Percentiles rank a stretch among this genome's conserved stretches.
Conservation (phyloP, 345 rosid genomes). For the Aquilaria sinensis region DNA sequence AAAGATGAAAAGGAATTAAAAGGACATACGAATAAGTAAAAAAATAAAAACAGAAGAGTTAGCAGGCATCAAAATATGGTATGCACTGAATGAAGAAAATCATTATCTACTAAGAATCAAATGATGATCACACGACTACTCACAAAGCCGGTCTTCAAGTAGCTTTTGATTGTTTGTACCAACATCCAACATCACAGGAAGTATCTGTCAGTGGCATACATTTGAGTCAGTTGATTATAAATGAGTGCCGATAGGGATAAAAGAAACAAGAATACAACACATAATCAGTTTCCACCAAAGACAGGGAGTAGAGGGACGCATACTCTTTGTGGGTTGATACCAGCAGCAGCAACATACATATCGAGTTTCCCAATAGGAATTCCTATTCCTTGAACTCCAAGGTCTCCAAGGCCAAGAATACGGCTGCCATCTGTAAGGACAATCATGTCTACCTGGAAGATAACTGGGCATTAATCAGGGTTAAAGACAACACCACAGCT, state of each 20-base stretch:
- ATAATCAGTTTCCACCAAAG: background rate
- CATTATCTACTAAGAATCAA: too few species aligned
- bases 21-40: background rate
- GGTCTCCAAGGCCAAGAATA: conserved; percentile 96
- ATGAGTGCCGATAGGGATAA: conserved; percentile 5
- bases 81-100: too few species aligned
- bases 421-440: conserved; percentile 96
- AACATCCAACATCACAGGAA: conserved; percentile 94
- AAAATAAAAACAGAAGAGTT: conserved; percentile 9
- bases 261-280: background rate
- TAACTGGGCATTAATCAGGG: background rate
- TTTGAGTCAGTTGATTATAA: conserved; percentile 2
- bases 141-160: conserved; percentile 83
- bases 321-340: conserved; percentile 94
- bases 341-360: conserved; percentile 97
- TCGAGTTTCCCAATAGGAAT: conserved; percentile 98
- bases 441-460: conserved; percentile 93
- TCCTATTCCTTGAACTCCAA: conserved; percentile 97
- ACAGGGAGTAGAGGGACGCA: conserved; percentile 11
- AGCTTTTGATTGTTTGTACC: conserved; percentile 93
- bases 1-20: background rate
- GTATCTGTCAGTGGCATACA: conserved; percentile 42
- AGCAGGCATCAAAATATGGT: background rate
- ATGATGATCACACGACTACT: conserved; percentile 19
- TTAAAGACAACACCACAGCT: too few species aligned